A percentile compares a stretch with the other conserved stretches of the same genome.
phyloP scores from a whole-genome alignment of 352 stramenopile species.

The Pythium biforme region DNA sequence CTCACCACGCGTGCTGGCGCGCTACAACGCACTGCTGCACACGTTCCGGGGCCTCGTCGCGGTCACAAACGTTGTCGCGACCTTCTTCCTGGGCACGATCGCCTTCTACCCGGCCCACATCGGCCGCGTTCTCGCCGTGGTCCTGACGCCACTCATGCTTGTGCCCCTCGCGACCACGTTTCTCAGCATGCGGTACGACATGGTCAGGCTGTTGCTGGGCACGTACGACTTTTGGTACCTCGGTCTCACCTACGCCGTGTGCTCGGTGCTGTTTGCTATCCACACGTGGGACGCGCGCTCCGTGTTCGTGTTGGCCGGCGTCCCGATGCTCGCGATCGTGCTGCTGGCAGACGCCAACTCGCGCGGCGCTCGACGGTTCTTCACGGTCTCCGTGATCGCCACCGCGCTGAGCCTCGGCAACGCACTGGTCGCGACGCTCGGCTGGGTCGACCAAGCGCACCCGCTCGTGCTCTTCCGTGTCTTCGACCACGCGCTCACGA shows the following conservation, averaged over 20 bases:
- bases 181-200: conserved; percentile 13
- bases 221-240: conserved; percentile 24
- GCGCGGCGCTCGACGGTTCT: not conserved
- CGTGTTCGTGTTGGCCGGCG: not conserved
- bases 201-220: conserved; percentile 6
- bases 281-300: conserved; percentile 1
- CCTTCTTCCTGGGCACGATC: not conserved
- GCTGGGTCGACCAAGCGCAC: not conserved
- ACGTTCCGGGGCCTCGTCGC: not conserved
- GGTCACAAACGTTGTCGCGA: not conserved
- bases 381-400: not conserved
- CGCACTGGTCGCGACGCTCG: not conserved
- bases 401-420: not conserved
- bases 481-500: not conserved
- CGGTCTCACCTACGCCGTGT: not conserved
- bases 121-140: not conserved
- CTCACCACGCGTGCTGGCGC: not conserved
- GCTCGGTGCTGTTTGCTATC: not conserved
- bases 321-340: not conserved
- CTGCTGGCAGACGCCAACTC: conserved; percentile 14
- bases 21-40: not conserved
- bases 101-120: conserved; percentile 1
- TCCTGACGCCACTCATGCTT: conserved; percentile 1
- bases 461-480: not conserved
- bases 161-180: not conserved